Evolutionary conservation across 2,329 filamentous ascomycete species (phyloP).

Genomic region (Fusarium sp.): DNA sequence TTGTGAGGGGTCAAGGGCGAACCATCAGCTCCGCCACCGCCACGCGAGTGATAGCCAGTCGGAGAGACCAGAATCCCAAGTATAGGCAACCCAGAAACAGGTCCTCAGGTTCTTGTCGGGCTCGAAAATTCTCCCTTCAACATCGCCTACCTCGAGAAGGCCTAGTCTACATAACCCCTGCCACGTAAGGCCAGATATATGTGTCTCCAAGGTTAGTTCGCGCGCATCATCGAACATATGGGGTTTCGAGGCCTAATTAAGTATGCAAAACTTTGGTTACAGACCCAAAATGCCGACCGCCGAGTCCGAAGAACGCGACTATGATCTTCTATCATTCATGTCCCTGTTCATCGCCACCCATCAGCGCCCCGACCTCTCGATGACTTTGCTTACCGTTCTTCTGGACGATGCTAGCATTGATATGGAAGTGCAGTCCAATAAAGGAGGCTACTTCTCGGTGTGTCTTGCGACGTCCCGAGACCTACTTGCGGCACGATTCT

Average conservation of each 20-base stretch:
- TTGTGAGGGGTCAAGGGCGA: background rate
- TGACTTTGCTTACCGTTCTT: background rate
- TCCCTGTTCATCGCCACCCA: background rate
- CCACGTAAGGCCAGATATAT: too few species aligned
- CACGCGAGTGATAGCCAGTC: background rate
- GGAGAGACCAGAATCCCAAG: background rate
- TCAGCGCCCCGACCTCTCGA: background rate
- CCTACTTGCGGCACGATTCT: background rate
- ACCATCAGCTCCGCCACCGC: background rate
- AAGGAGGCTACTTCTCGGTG: conserved; percentile 2
- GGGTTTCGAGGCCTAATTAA: too few species aligned
- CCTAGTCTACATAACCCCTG: too few species aligned
- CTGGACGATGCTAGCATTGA: conserved; percentile 1
- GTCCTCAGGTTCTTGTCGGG: too few species aligned
- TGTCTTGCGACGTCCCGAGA: background rate
- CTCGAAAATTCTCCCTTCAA: too few species aligned
- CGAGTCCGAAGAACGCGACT: background rate
- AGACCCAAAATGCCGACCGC: too few species aligned
- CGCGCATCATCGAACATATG: too few species aligned
- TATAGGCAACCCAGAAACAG: too few species aligned
- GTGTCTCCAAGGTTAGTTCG: too few species aligned
- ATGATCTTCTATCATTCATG: conserved; percentile 1
- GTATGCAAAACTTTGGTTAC: too few species aligned
- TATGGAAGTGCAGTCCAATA: background rate
- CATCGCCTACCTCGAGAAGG: too few species aligned